Conservation (phyloP, 306 rosid genomes). For the Trifolium repens region DNA sequence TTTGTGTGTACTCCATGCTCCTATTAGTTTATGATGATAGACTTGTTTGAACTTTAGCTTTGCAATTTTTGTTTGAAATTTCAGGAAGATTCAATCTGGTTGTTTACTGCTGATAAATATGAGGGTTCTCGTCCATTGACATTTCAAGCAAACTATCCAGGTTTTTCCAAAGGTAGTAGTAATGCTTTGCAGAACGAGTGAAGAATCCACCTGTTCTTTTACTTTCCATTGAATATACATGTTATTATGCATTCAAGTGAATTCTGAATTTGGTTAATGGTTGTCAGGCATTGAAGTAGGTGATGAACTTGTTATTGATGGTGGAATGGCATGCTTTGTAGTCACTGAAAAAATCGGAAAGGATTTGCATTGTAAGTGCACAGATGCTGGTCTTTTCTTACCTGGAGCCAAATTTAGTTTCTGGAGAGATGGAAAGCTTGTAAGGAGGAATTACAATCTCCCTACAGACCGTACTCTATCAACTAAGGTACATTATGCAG, state of each 20-base stretch:
- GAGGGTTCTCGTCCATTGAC: conserved; percentile 81
- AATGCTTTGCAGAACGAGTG: conserved; percentile 1
- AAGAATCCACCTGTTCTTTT: conserved; percentile 10
- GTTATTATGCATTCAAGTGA: conserved; percentile 12
- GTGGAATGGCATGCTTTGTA: conserved; percentile 87
- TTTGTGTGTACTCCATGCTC: too few species aligned
- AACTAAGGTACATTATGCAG: conserved; percentile 55
- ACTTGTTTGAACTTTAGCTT: neutral
- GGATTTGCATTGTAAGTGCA: conserved; percentile 77
- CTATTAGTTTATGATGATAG: neutral
- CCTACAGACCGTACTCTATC: conserved; percentile 60
- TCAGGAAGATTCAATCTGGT: conserved; percentile 82
- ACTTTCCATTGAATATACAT: conserved; percentile 8
- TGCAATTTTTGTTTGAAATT: conserved; percentile 28
- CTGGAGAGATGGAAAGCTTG: conserved; percentile 91
- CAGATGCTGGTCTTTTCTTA: conserved; percentile 78
- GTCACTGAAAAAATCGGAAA: conserved; percentile 68
- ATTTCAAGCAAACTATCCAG: conserved; percentile 68
- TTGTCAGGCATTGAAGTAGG: conserved; percentile 72
- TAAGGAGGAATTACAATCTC: conserved; percentile 61
- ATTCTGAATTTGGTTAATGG: conserved; percentile 33
- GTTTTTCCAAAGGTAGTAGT: conserved; percentile 86
- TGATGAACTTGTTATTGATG: conserved; percentile 84
- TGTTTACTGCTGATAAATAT: conserved; percentile 65
- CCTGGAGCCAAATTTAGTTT: conserved; percentile 87